Base-by-base conservation (phyloP, 495 filamentous ascomycete genomes). In the Jackrogersella multiformis region DNA sequence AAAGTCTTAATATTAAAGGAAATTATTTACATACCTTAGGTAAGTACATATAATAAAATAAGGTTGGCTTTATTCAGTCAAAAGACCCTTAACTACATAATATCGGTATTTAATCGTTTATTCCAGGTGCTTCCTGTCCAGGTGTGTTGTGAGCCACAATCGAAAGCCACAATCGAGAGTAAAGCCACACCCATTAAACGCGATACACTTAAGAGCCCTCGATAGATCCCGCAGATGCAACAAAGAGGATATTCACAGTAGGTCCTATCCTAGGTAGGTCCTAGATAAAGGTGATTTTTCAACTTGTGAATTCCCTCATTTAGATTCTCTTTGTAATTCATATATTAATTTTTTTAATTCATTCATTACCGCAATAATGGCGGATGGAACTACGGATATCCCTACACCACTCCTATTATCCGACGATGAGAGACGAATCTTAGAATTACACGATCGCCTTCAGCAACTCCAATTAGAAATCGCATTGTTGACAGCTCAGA, bases 391-490 rank as follows among this genome's bases (percentile, higher is more conserved):
- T 10, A 45, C 32, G 32, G 56, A 70, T 41, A 36, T 12, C 28
- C 53, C 57, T 24, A 26, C 66, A 10, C 63, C 80, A 44, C 76
- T 88, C 56, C 79, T 80, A 15, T 77, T 91, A 23, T 89, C 87
- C 9, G 80, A 87, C 26, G 75, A 81, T 41, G 91, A 95, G 76
- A 76, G 80, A 55, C 78, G 79, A 45, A 81, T 90, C 34, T 77
- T 94, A 32, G 85, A 85, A 44, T 82, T 93, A 36, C 90, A 90
- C 72, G 85, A 92, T 69, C 83, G 84, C 63, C 76, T 91, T 39
- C 87, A 90, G 64, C 85, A 91, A 73, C 81, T 92, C 52, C 84
- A 86, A 66, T 79, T 93, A 28, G 88, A 94, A 75, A 86, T 88
- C 26, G 87, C 86, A 23, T 77, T 93, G 13, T 74, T 92, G 5